Evolutionary conservation across 2,329 filamentous ascomycete genomes (phyloP), one percentile per base, ranked within the genome.

Genomic region (Stachybotrys chartarum): DNA sequence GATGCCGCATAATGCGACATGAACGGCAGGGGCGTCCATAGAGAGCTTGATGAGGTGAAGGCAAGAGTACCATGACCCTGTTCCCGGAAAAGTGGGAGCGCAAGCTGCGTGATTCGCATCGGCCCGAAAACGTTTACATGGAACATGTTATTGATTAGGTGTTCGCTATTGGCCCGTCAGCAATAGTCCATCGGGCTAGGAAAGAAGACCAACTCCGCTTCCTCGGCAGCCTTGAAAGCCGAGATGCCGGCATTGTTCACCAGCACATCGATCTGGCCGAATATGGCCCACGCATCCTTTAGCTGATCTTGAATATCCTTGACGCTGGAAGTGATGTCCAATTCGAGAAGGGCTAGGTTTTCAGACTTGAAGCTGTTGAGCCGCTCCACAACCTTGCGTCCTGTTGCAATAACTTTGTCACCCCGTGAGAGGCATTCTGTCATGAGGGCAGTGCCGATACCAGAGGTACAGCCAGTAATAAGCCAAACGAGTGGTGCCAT

Each of bases 181-280:
- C 17, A 47, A 42, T 18, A 30, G 17, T 35, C 31, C 5, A 35
- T 10, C 14, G 30, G 51, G 7, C 31, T 31, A 14, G 3, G n/a
- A 48, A 16, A 3, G 14, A n/a, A 50, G 24, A 6, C 65, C 47
- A 58, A 71, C 70, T 61, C 57, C 10, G 67, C 63, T 32, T 72
- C 70, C 14, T 72, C 70, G 31, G 61, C 61, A 16, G 59, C 58
- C 11, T 60, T 63, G 47, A 66, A 57, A 2, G 61, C 55, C 1
- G 64, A 66, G 32, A 63, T 66, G 32, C 66, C 70, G 8, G 70
- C 70, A 49, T 71, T 71, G 57, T 72, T 72, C 18, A 70, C 58
- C 16, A 71, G 53, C 6, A 71, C 58, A 30, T 72, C 68, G 16
- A 72, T 66, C 7, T 57, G 63, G 0, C 67, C 70, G 31, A 68